Evolutionary conservation across 495 filamentous ascomycete genomes (phyloP), one percentile per base, ranked within the genome.

Genomic region (Elaphomyces granulatus): DNA sequence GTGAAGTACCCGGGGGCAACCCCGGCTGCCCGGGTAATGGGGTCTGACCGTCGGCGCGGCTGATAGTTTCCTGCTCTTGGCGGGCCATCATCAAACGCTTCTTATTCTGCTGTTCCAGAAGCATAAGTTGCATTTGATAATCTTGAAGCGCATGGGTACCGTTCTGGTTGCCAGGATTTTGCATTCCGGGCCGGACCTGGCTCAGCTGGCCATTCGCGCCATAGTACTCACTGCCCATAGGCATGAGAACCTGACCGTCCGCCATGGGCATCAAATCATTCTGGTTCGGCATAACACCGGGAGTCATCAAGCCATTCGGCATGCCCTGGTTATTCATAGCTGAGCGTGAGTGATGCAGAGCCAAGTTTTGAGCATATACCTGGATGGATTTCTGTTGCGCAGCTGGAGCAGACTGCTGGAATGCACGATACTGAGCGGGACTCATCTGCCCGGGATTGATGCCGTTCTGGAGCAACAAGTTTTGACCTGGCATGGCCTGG

Each of bases 61-160:
- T 63, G 58, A 82, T 77, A 46, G 63, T 81, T 48, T 95, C 87
- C 62, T 95, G 88, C 59, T 96, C 90, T 60, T 93, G 84, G 32
- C 90, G 79, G 42, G 90, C 90, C 87, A 94, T 92, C 72, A 95
- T 80, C 51, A 98, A 65, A 16, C 90, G 71, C 53, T 88, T 90
- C 72, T 96, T 98, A 51, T 96, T 98, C 58, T 98, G 90, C 63
- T 98, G 90, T 59, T 98, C 90, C 31, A 98, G 77, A 40, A 98
- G 59, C 90, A 96, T 95, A 54, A 98, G 67, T 53, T 98, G 90
- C 90, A 95, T 94, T 63, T 98, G 90, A 60, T 98, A 96, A 57
- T 96, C 92, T 56, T 95, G 88, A 40, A 98, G 68, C 28, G 92
- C 92, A 58, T 94, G 87, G 51, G 92, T 95, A 54, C 86, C 86